Percentiles rank a stretch among this genome's conserved stretches.
phyloP scores from a whole-genome alignment of 1,139 yeast species.

The Candida frijolesensis region DNA sequence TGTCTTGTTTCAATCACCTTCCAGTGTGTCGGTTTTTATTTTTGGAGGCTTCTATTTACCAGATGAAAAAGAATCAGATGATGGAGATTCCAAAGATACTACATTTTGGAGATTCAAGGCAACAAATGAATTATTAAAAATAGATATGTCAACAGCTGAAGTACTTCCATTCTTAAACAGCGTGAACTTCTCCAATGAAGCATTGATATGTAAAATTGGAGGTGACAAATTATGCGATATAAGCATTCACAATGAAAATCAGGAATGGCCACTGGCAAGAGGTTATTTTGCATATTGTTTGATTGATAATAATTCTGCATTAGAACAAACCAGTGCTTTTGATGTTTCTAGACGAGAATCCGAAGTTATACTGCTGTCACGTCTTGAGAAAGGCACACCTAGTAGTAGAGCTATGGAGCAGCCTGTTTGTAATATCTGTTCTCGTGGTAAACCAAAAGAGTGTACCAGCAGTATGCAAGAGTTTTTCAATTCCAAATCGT shows the following conservation, averaged over 20 bases:
- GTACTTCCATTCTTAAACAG: constrained; percentile 7
- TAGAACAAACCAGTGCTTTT: constrained; percentile 24
- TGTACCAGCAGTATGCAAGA: constrained; percentile 17
- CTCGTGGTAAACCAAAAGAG: neutral
- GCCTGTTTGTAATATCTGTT: too few relatives aligned
- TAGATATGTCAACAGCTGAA: constrained; percentile 28
- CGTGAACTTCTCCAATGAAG: constrained; percentile 24
- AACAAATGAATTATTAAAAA: constrained; percentile 37
- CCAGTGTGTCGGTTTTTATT: constrained; percentile 30
- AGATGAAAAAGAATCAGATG: constrained; percentile 1
- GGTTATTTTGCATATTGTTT: constrained; percentile 44
- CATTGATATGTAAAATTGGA: constrained; percentile 22
- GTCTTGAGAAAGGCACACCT: neutral
- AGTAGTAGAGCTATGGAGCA: neutral
- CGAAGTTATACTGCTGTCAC: neutral
- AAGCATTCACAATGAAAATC: constrained; percentile 13
- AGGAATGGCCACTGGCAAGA: constrained; percentile 39
- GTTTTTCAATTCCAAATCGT: constrained; percentile 31
- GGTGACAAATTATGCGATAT: constrained; percentile 13
- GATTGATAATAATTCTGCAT: constrained; percentile 22
- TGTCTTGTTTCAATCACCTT: constrained; percentile 12
- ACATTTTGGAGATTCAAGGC: constrained; percentile 32
- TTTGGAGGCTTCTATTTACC: constrained; percentile 44
- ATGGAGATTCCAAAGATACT: constrained; percentile 10
- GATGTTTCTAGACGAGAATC: constrained; percentile 9